Evolutionary conservation across 805 yeast species (phyloP), one percentile per base, ranked within the genome.

Genomic region (Candida insectalens): DNA sequence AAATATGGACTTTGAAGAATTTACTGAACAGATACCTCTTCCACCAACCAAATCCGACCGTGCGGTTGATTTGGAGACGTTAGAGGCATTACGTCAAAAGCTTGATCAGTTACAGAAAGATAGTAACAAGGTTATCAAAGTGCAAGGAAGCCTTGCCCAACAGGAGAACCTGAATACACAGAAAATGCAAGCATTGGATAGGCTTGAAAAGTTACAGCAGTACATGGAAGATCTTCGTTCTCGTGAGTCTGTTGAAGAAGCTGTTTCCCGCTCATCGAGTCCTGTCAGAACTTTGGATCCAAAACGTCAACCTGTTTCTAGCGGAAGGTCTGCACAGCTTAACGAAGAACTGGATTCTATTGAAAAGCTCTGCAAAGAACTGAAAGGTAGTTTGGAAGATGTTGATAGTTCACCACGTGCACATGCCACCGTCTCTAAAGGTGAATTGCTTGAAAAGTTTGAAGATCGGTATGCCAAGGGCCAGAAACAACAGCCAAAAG

Each of bases 1-100:
- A 52, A 78, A 75, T 71, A 80, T 83, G 15, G 92, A 85, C 43
- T 87, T 84, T 47, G 78, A 71, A 19, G 83, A 75, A 10, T 43
- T 46, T 14, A 28, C 36, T n/a, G 43, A 38, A 9, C 37, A 37
- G 21, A 37, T 42, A 6, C 43, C 43, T 2, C 43, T 34, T 13
- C 35, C 35, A 9, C 30, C 30, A 7, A 19, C 17, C 5, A 32
- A 32, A 16, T 9, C 25, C 6, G 65, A 9, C 57, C 61, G 38
- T 6, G 60, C 43, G 22, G 74, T 69, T 29, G 84, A 78, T 46
- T 57, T 73, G 13, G 67, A 63, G 12, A 76, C 74, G 35, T 57
- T 83, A 31, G 68, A 67, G 34, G 58, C 59, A 7, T 59, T 83
- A 31, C 65, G 82, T 43, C 65, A 67, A 36, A 74, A 73, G 44